Evolutionary conservation across 495 filamentous ascomycete species (phyloP).

Genomic region (Pseudomonodictys pantanalensis): DNA sequence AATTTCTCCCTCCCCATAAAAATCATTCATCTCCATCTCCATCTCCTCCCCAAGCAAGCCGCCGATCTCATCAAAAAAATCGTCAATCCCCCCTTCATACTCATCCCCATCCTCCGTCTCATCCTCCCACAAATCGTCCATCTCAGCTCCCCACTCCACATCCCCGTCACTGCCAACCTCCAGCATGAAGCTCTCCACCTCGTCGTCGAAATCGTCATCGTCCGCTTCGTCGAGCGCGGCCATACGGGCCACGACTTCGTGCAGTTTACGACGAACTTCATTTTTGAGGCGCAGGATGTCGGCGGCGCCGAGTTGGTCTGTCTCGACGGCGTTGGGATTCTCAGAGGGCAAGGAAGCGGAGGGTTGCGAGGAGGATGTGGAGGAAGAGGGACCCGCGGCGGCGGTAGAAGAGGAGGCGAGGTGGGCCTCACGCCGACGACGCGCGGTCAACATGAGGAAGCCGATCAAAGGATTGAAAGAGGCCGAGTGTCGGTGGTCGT

Average conservation of each 20-base stretch:
- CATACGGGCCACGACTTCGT: neutral
- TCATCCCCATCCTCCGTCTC: neutral
- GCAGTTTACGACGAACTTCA: neutral
- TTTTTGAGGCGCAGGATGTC: slow-evolving; percentile 5
- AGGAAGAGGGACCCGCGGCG: neutral
- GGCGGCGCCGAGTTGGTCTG: slow-evolving; percentile 1
- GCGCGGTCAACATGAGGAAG: neutral
- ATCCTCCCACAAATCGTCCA: neutral
- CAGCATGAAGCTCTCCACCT: neutral
- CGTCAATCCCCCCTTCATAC: no score
- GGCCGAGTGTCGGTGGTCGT: neutral
- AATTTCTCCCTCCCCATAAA: neutral
- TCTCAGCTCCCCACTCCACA: no score
- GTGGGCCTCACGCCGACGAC: neutral
- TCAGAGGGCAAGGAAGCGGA: neutral
- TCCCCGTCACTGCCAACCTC: neutral
- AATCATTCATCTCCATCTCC: neutral
- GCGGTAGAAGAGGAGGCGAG: neutral
- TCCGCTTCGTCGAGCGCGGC: neutral
- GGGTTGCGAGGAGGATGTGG: neutral
- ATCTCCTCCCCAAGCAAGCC: no score
- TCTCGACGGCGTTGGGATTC: slow-evolving; percentile 6
- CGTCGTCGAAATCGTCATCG: neutral
- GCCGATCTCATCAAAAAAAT: no score
- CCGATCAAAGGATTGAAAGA: neutral